phyloP scores from a whole-genome alignment of 2,329 filamentous ascomycete genomes.

The Aurifilum marmelostoma region DNA sequence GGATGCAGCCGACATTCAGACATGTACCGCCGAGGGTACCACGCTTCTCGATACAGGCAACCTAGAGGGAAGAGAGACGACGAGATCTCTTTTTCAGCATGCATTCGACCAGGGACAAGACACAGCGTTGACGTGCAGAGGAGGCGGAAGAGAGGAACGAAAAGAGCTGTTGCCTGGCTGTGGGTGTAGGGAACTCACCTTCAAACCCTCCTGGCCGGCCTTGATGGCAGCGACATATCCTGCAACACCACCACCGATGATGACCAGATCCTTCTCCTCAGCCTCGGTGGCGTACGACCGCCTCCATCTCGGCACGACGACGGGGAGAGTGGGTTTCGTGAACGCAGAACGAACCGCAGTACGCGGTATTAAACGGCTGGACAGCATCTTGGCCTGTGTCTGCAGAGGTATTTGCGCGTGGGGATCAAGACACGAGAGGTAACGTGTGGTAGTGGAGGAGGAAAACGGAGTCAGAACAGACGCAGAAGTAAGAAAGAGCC shows the following conservation, averaged over 20 bases:
- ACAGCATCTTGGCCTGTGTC: constrained; percentile 51
- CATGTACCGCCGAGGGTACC: constrained; percentile 94
- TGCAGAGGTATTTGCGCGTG: background rate
- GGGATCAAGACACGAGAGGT: background rate
- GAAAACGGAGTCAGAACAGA: background rate
- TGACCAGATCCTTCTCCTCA: constrained; percentile 94
- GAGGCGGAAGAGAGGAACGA: background rate
- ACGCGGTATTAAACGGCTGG: constrained; percentile 64
- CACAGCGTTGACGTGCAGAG: background rate
- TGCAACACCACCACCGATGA: constrained; percentile 97
- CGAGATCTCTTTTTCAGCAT: constrained; percentile 10
- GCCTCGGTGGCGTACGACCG: constrained; percentile 62
- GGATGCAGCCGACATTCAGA: constrained; percentile 98
- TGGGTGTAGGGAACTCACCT: constrained; percentile 59
- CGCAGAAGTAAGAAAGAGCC: constrained; percentile 3
- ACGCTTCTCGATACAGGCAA: constrained; percentile 97
- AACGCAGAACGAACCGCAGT: constrained; percentile 60
- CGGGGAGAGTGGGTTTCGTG: constrained; percentile 40
- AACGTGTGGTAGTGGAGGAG: background rate
- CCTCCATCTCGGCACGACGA: constrained; percentile 57
- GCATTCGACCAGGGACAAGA: background rate
- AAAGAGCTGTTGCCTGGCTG: background rate
- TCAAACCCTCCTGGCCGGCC: constrained; percentile 94
- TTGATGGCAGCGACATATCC: constrained; percentile 99
- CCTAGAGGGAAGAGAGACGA: constrained; percentile 52